A percentile compares a stretch with the other conserved stretches of the same genome.
phyloP scores from a whole-genome alignment of 768 basidiomycete genomes.

The Trametes elegans region DNA sequence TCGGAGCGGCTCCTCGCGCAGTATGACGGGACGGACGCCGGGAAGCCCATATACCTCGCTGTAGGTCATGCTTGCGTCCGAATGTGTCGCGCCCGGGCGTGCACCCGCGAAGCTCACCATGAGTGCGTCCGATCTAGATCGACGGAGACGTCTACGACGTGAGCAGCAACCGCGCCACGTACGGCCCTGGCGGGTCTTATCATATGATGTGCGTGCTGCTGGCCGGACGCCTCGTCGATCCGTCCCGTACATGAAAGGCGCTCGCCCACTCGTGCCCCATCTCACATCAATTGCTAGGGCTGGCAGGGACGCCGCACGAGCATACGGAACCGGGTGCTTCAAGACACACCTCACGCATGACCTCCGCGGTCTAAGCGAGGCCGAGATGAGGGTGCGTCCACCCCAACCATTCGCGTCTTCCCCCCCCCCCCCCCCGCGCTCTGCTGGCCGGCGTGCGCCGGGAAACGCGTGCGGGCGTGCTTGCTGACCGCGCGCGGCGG shows the following conservation, averaged over 20 bases:
- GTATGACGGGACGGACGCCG: constrained; percentile 68
- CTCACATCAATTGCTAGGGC: constrained; percentile 45
- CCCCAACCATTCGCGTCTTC: neutral
- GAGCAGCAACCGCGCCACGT: constrained; percentile 65
- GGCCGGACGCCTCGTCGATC: constrained; percentile 5
- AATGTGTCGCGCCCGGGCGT: constrained; percentile 11
- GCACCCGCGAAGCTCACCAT: constrained; percentile 20
- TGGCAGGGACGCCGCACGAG: constrained; percentile 86
- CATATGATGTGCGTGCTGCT: constrained; percentile 55
- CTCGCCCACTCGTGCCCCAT: constrained; percentile 8
- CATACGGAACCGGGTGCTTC: constrained; percentile 95
- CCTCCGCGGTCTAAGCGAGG: constrained; percentile 71
- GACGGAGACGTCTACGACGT: constrained; percentile 95
- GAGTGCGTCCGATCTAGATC: constrained; percentile 50
- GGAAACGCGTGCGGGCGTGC: neutral
- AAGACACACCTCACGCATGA: constrained; percentile 89
- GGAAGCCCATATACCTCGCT: constrained; percentile 79
- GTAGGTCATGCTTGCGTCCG: constrained; percentile 41
- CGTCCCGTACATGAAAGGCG: neutral
- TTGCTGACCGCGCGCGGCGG: neutral
- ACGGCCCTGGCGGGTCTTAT: constrained; percentile 89
- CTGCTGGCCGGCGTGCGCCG: no score
- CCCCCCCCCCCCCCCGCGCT: neutral
- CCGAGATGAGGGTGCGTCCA: constrained; percentile 63
- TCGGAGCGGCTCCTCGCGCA: constrained; percentile 65